These are phyloP conservation scores for Dinochytrium kinnereticum DNA, from an alignment of 371 early-diverging fungal species.

Conservation along the genomic window DNA sequence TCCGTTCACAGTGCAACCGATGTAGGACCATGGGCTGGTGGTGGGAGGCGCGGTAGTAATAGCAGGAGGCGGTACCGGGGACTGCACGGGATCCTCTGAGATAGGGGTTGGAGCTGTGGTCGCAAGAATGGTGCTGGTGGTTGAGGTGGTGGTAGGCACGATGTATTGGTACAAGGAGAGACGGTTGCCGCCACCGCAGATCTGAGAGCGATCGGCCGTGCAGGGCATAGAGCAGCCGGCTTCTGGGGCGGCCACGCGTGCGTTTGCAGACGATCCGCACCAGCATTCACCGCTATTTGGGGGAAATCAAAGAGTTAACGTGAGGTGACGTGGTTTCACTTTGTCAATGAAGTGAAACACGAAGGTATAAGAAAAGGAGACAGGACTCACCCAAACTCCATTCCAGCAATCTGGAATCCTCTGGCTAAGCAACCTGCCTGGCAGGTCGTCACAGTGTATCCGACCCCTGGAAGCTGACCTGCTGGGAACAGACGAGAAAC, in stretches of 20 bases:
- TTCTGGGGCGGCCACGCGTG: not conserved
- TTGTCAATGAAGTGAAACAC: too few species aligned
- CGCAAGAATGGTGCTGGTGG: not conserved
- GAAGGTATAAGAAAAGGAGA: not conserved
- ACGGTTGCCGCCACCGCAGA: not conserved
- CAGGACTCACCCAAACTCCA: not conserved
- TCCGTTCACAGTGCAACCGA: not conserved
- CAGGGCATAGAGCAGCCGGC: not conserved
- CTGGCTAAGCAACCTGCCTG: not conserved
- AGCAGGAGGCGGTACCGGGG: not conserved
- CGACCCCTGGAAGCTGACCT: not conserved
- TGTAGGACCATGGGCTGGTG: not conserved
- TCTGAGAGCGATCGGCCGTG: not conserved
- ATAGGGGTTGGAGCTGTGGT: not conserved
- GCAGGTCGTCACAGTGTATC: not conserved
- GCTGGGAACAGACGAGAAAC: not conserved
- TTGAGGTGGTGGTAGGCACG: not conserved
- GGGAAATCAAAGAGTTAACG: not conserved
- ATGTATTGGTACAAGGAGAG: not conserved
- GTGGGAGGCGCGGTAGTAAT: not conserved
- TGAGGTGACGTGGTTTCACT: too few species aligned
- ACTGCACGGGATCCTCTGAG: too few species aligned
- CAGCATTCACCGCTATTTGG: slow-evolving; percentile 12
- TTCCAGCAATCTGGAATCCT: not conserved
- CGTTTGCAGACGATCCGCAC: not conserved